These are phyloP conservation scores for Metarhizium humberi DNA, from an alignment of 2,329 filamentous ascomycete genomes.

Conservation along the genomic window DNA sequence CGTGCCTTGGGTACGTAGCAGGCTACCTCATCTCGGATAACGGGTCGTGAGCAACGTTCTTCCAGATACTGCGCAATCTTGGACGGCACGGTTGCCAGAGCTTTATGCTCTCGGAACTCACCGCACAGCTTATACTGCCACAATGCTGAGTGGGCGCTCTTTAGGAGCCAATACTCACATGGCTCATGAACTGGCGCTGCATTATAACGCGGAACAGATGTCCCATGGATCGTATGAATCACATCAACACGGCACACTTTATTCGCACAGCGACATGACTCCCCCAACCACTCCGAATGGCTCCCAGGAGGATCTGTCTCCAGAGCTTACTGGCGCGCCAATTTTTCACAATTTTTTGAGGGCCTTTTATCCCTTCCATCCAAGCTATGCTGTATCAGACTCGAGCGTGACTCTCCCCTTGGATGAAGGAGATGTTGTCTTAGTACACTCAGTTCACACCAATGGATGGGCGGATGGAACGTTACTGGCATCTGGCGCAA, in stretches of 20 bases:
- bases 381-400: constrained; percentile 65
- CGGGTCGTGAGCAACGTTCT: neutral
- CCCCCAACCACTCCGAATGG: constrained; percentile 67
- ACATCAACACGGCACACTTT: constrained; percentile 29
- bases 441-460: constrained; percentile 93
- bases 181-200: constrained; percentile 48
- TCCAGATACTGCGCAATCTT: neutral
- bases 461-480: constrained; percentile 99
- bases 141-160: constrained; percentile 31
- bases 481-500: constrained; percentile 70
- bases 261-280: constrained; percentile 56
- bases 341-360: constrained; percentile 91
- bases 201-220: constrained; percentile 21
- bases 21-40: neutral
- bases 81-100: constrained; percentile 6
- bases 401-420: constrained; percentile 83
- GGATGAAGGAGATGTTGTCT: constrained; percentile 81
- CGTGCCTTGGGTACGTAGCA: neutral
- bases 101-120: constrained; percentile 20
- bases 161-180: constrained; percentile 51
- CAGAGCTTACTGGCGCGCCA: constrained; percentile 39
- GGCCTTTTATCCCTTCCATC: constrained; percentile 88
- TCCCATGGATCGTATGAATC: constrained; percentile 20
- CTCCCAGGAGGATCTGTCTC: constrained; percentile 48
- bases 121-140: constrained; percentile 17